Evolutionary conservation across 1,284 basidiomycete genomes (phyloP), one percentile per base, ranked within the genome.

Genomic region (Ustilago sp.): DNA sequence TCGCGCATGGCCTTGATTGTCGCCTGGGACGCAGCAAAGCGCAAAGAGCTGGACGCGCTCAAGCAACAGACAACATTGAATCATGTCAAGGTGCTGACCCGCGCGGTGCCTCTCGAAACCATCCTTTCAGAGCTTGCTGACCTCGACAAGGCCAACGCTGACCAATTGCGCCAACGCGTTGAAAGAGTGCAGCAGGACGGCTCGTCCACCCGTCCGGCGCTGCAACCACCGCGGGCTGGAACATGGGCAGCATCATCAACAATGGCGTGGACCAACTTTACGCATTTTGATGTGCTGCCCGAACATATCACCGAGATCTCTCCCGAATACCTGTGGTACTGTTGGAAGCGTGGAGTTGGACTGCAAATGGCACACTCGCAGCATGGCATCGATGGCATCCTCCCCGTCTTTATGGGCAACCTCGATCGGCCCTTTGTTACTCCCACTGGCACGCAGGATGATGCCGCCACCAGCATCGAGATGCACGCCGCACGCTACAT

Each of bases 291-390:
- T 9, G 45, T 64, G 38, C 58, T 73, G 8, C 51, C 31, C 6
- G 6, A 51, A 0, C 6, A 8, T 31, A 13, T 68, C 17, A 32
- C 28, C 13, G 8, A 57, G 52, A 59, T 74, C 23, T 39, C 71
- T 31, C 54, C 62, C 12, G 50, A 59, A 11, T 74, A 58, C 34
- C 54, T 74, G 13, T 74, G 71, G 71, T 39, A 51, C 23, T 74
- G 71, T 47, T 74, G 65, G 65, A 74, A 68, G 55, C 62, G 62
- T 4, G 65, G 71, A 2, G 58, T 74, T 8, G 71, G 58, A 0
- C 19, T 74, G 2, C 65, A 68, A 28, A 48, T 58, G 36, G 17
- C 39, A 3, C 60, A 60, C 17, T 9, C 4, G 3, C 71, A 74
- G 39, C 5, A 23, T 32, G 65, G 71, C 17, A 59, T 74, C 12